Base-by-base conservation (phyloP, 2,329 filamentous ascomycete genomes). In the Aspergillus spinulosporus region DNA sequence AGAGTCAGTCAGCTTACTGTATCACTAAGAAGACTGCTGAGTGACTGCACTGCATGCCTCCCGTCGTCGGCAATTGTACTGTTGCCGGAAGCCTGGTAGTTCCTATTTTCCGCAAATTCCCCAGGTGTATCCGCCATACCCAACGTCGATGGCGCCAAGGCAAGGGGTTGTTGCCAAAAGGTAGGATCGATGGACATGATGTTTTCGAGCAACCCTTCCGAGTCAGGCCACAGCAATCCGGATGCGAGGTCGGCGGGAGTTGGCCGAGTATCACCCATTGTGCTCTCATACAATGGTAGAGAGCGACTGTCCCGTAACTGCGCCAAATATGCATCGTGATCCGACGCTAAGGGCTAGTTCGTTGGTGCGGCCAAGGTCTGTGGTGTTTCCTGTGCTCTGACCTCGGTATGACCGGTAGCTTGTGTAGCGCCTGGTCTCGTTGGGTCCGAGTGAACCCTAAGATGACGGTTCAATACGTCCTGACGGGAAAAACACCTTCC, bases 401-500 rank as follows among this genome's bases (percentile, higher is more conserved):
- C 3, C 2, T 40, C 12, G n/a, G n/a, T 40, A 21, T 21, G 21
- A 21, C 21, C 21, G 21, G 21, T 21, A 21, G 21, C 21, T 21
- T 21, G 21, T n/a, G 37, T 12, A 5, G 11, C 11, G 9, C n/a
- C 37, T 12, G n/a, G 11, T n/a, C 37, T 40, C 5, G 21, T 21
- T 21, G 21, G 21, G 21, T 40, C 4, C n/a, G 15, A 12, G 26
- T 54, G 52, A 5, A 54, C 37, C 6, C 52, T 31, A 6, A 46
- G 5, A 54, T 54, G 52, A 9, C 52, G 52, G 29, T 47, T 54
- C 14, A 54, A 21, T 9, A 54, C 52, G 29, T 54, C 52, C 37
- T 54, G 52, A 1, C 52, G 44, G 15, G 45, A 49, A 28, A 54
- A 54, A 12, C 45, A 43, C n/a, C 52, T 39, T 2, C 37, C 52